phyloP scores from a whole-genome alignment of 768 basidiomycete genomes.

The Podaxis sp. region DNA sequence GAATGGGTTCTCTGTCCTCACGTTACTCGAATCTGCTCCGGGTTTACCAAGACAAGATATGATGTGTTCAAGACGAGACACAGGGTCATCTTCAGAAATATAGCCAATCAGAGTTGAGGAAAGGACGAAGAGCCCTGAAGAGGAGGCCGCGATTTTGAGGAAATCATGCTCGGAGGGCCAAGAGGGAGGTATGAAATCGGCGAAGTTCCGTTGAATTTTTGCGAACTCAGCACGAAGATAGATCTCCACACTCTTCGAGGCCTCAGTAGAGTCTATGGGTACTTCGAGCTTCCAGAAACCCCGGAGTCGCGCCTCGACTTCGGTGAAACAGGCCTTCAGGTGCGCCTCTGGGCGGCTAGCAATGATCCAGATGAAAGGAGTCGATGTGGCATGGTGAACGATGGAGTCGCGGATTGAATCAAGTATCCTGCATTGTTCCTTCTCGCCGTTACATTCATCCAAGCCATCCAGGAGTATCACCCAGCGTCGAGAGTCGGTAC shows the following conservation, averaged over 20 bases:
- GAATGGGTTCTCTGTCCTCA: background rate
- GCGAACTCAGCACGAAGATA: background rate
- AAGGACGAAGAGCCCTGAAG: background rate
- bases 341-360: slow-evolving; percentile 1
- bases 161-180: background rate
- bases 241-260: background rate
- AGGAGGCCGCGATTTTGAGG: background rate
- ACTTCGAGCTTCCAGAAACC: background rate
- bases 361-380: background rate
- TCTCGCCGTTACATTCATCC: background rate
- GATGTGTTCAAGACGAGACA: background rate
- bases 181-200: background rate
- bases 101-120: background rate
- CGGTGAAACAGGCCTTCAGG: background rate
- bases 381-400: background rate
- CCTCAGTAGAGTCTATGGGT: background rate
- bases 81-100: background rate
- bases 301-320: background rate
- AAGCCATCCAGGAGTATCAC: background rate
- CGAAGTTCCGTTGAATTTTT: background rate
- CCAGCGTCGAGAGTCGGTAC: background rate
- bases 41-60: background rate
- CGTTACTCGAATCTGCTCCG: too few species aligned
- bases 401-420: background rate
- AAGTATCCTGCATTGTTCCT: background rate